Evolutionary conservation across 805 yeast species (phyloP).

Genomic region (Metschnikowia drakensbergensis): DNA sequence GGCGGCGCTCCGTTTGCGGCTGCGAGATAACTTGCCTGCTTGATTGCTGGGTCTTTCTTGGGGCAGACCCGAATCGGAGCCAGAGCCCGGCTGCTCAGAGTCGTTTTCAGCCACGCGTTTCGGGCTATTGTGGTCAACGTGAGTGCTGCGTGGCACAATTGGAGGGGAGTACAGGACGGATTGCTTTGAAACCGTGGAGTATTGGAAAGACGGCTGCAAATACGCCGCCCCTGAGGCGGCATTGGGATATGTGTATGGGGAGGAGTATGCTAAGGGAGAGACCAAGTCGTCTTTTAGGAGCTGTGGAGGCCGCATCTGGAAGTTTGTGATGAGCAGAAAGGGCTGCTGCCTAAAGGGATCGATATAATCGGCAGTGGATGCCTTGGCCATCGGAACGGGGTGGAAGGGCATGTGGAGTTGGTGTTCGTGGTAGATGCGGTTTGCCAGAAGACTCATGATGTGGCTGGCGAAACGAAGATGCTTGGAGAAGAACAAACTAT

Average conservation of each 20-base stretch:
- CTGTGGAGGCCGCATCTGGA: background rate
- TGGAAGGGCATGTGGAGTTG: background rate
- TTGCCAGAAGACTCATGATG: background rate
- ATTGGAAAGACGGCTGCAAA: constrained; percentile 2
- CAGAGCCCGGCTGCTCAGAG: too few species aligned
- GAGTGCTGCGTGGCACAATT: background rate
- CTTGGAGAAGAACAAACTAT: too few species aligned
- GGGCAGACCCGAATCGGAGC: too few species aligned
- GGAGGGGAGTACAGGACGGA: background rate
- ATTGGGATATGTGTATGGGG: constrained; percentile 1
- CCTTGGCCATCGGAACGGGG: background rate
- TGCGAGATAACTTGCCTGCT: background rate
- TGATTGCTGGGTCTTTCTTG: too few species aligned
- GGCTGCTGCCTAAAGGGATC: background rate
- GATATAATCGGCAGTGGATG: background rate
- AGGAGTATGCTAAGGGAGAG: constrained; percentile 7
- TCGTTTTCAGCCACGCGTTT: too few species aligned
- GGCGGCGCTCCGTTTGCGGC: background rate
- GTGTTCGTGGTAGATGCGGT: background rate
- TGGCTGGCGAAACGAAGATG: too few species aligned
- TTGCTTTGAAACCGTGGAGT: constrained; percentile 3
- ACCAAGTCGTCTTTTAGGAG: constrained; percentile 6
- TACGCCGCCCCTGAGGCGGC: background rate
- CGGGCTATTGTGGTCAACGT: too few species aligned
- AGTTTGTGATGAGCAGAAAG: background rate